Evolutionary conservation across 2,329 filamentous ascomycete species (phyloP), one percentile per base, ranked within the genome.

Genomic region (Botrytis sinoallii): DNA sequence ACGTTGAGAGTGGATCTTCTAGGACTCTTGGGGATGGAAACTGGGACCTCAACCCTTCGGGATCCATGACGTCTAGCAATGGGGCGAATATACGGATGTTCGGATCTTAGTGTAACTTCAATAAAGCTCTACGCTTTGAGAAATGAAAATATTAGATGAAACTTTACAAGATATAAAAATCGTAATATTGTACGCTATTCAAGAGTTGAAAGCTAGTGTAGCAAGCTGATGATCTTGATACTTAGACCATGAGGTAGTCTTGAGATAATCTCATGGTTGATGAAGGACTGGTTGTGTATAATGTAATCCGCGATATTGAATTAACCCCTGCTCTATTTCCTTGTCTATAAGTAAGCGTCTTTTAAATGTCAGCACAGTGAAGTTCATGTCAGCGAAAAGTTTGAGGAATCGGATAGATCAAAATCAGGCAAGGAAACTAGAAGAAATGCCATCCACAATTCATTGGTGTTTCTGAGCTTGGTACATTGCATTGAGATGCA

Each of bases 1-100:
- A 76, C 73, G 75, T 76, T 18, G 75, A 73, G 38, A 76, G 63
- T 25, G 66, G 61, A 22, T 77, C 73, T 44, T 75, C 74, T 18
- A 42, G 32, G 32, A 74, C 46, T 59, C 57, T 70, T 25, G 68
- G 40, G 3, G 57, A 63, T 40, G 59, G 9, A 59, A 66, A 48
- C 18, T 40, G 38, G 1, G 60, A 57, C 42, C 29, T 70, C 7
- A 42, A n/a, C 2, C 12, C 40, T 14, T 25, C 65, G 9, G 52
- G 44, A 22, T 38, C 40, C 70, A 72, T 72, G 8, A 46, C 42
- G 4, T 48, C 16, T 68, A 20, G 9, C 4, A 18, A 22, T 29
- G 40, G 52, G 32, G 29, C 25, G 16, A 60, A 40, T 14, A 32
- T 20, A 46, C 40, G 48, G 52, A 20, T 22, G 38, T 9, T 29